Evolutionary conservation across 352 stramenopile genomes (phyloP).

Genomic region (Elongisporangium undulatum): DNA sequence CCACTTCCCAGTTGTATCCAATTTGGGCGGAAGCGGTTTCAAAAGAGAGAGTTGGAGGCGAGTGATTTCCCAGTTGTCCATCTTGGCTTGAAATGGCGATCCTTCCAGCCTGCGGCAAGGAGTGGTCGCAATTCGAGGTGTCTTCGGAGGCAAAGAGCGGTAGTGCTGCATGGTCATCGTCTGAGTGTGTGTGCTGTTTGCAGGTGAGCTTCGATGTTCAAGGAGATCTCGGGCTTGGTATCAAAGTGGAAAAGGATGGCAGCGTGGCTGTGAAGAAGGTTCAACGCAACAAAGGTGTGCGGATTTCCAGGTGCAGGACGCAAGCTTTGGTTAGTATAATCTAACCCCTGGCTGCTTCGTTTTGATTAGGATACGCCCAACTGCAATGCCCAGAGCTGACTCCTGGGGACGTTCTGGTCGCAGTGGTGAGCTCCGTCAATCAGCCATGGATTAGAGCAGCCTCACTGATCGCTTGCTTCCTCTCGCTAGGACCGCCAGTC

Average conservation of each 20-base stretch:
- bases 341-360: neutral
- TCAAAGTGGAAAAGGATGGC: conserved; percentile 21
- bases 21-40: neutral
- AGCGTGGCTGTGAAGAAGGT: conserved; percentile 25
- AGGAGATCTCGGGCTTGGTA: conserved; percentile 26
- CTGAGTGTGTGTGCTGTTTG: neutral
- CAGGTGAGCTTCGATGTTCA: conserved; percentile 16
- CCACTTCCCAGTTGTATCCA: neutral
- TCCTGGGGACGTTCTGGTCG: conserved; percentile 27
- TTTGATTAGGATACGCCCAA: conserved; percentile 20
- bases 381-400: conserved; percentile 18
- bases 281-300: conserved; percentile 12
- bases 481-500: conserved; percentile 3
- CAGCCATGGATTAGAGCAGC: neutral
- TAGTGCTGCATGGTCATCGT: neutral
- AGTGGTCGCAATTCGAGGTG: conserved; percentile 9
- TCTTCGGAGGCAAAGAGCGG: too few species aligned
- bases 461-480: neutral
- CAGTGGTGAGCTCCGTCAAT: conserved; percentile 15
- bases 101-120: neutral
- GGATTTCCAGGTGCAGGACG: neutral
- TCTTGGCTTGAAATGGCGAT: neutral
- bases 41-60: neutral
- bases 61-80: neutral
- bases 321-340: neutral